Conservation (phyloP, 306 rosid species). For the Cicer chorassanicum region DNA sequence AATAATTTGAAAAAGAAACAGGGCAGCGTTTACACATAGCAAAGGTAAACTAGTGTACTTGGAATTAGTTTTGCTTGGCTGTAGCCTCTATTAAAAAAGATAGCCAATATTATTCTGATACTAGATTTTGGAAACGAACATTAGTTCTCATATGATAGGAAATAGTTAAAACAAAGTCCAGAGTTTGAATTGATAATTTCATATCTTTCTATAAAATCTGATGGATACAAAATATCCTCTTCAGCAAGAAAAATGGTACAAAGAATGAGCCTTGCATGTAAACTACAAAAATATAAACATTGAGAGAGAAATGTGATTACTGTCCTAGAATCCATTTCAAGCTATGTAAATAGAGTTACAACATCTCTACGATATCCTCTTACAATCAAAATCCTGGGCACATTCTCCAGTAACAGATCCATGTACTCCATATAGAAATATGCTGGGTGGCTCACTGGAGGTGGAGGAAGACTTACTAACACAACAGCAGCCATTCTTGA, state of each 20-base stretch:
- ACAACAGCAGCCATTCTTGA: slow-evolving; percentile 99
- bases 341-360: slow-evolving; percentile 89
- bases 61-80: no score
- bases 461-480: slow-evolving; percentile 94
- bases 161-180: slow-evolving; percentile 31
- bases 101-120: background rate
- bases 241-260: slow-evolving; percentile 51
- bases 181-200: slow-evolving; percentile 40
- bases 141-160: slow-evolving; percentile 20
- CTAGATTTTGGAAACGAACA: background rate
- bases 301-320: slow-evolving; percentile 45
- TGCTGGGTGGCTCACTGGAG: slow-evolving; percentile 84
- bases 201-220: slow-evolving; percentile 47
- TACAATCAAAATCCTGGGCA: slow-evolving; percentile 91
- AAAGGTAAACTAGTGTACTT: no score
- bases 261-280: slow-evolving; percentile 62
- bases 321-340: slow-evolving; percentile 51
- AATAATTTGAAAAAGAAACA: no score
- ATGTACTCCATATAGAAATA: slow-evolving; percentile 98
- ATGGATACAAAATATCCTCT: slow-evolving; percentile 51
- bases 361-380: slow-evolving; percentile 97
- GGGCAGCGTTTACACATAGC: no score
- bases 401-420: slow-evolving; percentile 97
- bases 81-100: background rate
- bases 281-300: slow-evolving; percentile 59